Conservation (phyloP, 169 alveolate genomes). For the Cytauxzoon felis region DNA sequence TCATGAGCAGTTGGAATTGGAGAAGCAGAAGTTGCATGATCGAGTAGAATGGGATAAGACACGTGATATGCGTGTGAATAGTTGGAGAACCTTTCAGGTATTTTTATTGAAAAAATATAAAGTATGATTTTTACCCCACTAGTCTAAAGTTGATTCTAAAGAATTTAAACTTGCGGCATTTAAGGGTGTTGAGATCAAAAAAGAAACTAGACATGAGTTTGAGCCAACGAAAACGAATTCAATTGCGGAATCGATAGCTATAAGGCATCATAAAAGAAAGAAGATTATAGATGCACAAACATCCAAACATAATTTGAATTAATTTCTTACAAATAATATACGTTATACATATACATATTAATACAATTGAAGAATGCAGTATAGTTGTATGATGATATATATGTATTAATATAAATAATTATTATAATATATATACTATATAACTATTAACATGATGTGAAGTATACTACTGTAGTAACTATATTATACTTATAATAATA, state of each 20-base stretch:
- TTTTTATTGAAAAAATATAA: no score
- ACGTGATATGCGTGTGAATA: slow-evolving; percentile 67
- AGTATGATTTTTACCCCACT: not conserved
- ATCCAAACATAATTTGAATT: slow-evolving; percentile 28
- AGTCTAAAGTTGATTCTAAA: slow-evolving; percentile 54
- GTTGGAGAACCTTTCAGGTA: slow-evolving; percentile 70
- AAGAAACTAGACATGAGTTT: slow-evolving; percentile 53
- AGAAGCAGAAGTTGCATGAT: slow-evolving; percentile 61
- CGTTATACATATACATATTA: no score
- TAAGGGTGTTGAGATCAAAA: slow-evolving; percentile 60
- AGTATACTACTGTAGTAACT: no score
- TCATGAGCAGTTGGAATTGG: slow-evolving; percentile 49
- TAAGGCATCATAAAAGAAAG: slow-evolving; percentile 31
- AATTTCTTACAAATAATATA: no score
- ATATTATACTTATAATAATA: no score
- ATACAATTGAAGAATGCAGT: no score
- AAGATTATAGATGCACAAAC: slow-evolving; percentile 32
- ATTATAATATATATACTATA: no score
- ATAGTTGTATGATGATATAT: no score
- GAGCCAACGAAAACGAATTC: slow-evolving; percentile 16
- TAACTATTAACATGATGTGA: no score
- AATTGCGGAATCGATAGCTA: slow-evolving; percentile 41
- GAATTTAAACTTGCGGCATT: slow-evolving; percentile 64
- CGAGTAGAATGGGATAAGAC: slow-evolving; percentile 73
- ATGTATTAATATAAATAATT: no score